Base-by-base conservation (phyloP, 768 basidiomycete genomes). In the Botryobasidium botryosum region DNA sequence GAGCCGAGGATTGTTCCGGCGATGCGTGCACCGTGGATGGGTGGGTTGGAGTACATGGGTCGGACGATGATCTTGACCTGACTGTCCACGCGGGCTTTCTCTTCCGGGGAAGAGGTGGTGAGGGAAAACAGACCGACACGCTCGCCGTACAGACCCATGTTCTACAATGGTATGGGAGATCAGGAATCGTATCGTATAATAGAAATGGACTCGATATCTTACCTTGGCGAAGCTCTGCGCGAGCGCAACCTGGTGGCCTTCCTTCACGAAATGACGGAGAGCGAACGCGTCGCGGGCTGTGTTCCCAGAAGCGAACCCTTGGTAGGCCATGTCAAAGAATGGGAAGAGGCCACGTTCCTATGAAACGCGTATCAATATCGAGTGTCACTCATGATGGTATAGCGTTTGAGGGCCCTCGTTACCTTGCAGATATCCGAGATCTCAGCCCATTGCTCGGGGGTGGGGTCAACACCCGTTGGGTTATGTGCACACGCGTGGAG, bases 311-410 rank as follows among this genome's bases (percentile, higher is more conserved):
- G 94, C 92, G 61, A 99, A 99, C 42, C 94, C 94, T 64, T 94
- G 88, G 68, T 99, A 99, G 13, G 94, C 92, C 90, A 96, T 96
- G 64, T 99, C 94, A 61, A 97, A 96, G 76, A 96, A 88, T 43
- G 92, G 84, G 77, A 96, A 92, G 54, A 92, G 73, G 51, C 77
- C 74, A 68, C 75, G 85, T 67, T 87, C 81, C 57, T 63, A 29
- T 26, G 18, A 26, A 21, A 15, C 29, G 37, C 8, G 23, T 42
- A 28, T 1, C 24, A 25, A 15, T 13, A 42, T 8, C 13, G 29
- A 42, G 12, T 13, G 8, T 13, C 23, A 27, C 24, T 13, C 21
- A 26, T 13, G 28, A 28, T 8, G 26, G 27, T 13, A 42, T 15
- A n/a, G n/a, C n/a, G 23, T 43, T 7, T 12, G n/a, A 6, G 27